Percentiles rank a stretch among this genome's conserved stretches.
phyloP scores from a whole-genome alignment of 768 basidiomycete species.

The Pholiota conissans region DNA sequence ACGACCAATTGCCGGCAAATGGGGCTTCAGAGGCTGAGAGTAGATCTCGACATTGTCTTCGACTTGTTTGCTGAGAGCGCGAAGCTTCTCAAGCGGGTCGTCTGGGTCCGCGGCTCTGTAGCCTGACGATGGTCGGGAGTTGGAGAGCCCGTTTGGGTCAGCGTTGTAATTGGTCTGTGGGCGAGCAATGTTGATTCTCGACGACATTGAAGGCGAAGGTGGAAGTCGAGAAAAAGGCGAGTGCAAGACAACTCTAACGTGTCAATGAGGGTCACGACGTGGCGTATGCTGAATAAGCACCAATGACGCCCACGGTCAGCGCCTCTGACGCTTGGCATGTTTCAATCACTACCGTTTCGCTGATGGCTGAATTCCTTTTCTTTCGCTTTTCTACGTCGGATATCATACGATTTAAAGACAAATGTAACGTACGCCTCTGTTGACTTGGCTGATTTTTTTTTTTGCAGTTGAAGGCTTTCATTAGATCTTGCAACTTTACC shows the following conservation, averaged over 20 bases:
- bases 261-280: constrained; percentile 46
- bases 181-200: constrained; percentile 81
- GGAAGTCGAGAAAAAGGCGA: constrained; percentile 20
- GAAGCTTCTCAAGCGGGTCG: constrained; percentile 78
- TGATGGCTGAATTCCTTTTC: background rate
- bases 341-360: background rate
- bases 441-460: too few species aligned
- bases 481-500: too few species aligned
- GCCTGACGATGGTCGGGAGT: constrained; percentile 65
- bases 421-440: too few species aligned
- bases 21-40: constrained; percentile 90
- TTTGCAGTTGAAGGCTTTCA: too few species aligned
- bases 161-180: constrained; percentile 56
- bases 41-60: constrained; percentile 94
- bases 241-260: constrained; percentile 31
- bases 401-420: too few species aligned
- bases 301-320: constrained; percentile 9
- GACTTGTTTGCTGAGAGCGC: constrained; percentile 66
- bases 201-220: constrained; percentile 59
- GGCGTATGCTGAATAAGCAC: constrained; percentile 40
- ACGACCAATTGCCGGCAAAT: constrained; percentile 91
- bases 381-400: background rate
- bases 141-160: constrained; percentile 82
- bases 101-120: constrained; percentile 82
- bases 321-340: background rate